Base-by-base conservation (phyloP, 805 yeast species). In the Dipodascopsis uninucleata region DNA sequence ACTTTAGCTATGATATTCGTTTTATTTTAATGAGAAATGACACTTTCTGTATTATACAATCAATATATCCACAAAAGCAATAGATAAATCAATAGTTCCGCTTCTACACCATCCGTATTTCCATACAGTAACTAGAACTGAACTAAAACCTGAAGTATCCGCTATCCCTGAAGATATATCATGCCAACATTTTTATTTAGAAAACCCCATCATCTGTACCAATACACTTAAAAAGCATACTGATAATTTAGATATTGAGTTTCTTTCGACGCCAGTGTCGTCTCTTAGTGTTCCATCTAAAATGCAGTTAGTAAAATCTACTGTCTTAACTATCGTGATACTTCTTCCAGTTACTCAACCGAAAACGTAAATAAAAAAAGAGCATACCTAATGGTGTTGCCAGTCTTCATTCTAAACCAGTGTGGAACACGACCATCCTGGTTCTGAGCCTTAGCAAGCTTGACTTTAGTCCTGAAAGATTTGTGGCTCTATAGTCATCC, bases 221-320 rank as follows among this genome's bases (percentile, higher is more conserved):
- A 20, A 28, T n/a, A n/a, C 6, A n/a, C 4, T 16, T 17, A 31
- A 31, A n/a, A 17, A 12, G 34, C 7, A 21, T 17, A 8, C 16
- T 7, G 9, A 16, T 12, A 4, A 32, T 14, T 85, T 89, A 90
- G 81, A 90, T 74, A 82, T 81, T 79, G 77, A 90, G 81, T 95
- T 90, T 90, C 70, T 97, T 90, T 85, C 97, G 86, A 85, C 96
- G 90, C 98, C 98, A 90, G 93, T 93, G 95, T 82, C 97, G 85
- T 86, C 97, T 88, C 88, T 93, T 93, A 72, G 96, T 94, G 79
- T 90, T 90, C 85, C 87, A 87, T 82, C 95, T 60, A 38, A 14
- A 7, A 5, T 10, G 4, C 8, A 9, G 33, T 35, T 25, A 47
- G 46, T 28, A 17, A 22, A 23, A 16, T 10, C n/a, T 12, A 16